Evolutionary conservation across 352 stramenopile genomes (phyloP).

Genomic region (Phytophthora ramorum): DNA sequence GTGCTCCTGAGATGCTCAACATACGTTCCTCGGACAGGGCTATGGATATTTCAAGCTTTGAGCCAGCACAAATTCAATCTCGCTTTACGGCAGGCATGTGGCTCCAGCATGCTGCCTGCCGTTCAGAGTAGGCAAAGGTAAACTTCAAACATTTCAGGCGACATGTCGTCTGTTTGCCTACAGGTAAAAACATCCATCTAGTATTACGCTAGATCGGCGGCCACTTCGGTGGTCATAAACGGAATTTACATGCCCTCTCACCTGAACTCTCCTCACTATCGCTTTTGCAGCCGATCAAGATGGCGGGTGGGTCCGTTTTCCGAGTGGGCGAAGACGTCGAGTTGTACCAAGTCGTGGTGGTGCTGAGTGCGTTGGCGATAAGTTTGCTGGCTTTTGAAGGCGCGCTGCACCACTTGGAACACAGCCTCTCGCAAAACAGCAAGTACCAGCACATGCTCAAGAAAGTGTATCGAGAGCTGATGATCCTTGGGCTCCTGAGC

Average conservation of each 20-base stretch:
- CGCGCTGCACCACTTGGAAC: constrained; percentile 46
- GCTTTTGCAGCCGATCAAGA: constrained; percentile 13
- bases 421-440: constrained; percentile 46
- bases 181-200: constrained; percentile 3
- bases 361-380: constrained; percentile 50
- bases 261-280: constrained; percentile 6
- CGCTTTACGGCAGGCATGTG: too few species aligned
- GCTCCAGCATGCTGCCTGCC: too few species aligned
- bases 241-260: neutral
- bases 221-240: constrained; percentile 16
- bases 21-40: too few species aligned
- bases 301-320: constrained; percentile 52
- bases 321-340: constrained; percentile 61
- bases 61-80: too few species aligned
- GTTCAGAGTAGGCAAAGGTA: too few species aligned
- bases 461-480: constrained; percentile 68
- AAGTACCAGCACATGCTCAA: constrained; percentile 74
- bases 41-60: too few species aligned
- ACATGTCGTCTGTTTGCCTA: neutral
- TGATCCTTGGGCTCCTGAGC: constrained; percentile 63
- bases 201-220: constrained; percentile 17
- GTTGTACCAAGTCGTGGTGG: constrained; percentile 46
- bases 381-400: constrained; percentile 53
- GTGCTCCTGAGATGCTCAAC: too few species aligned
- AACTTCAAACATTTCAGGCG: too few species aligned